A percentile compares a stretch with the other conserved stretches of the same genome.
These are phyloP conservation scores for Sphaerostilbella broomeana DNA, from an alignment of 2,329 filamentous ascomycete genomes.

Conservation along the genomic window DNA sequence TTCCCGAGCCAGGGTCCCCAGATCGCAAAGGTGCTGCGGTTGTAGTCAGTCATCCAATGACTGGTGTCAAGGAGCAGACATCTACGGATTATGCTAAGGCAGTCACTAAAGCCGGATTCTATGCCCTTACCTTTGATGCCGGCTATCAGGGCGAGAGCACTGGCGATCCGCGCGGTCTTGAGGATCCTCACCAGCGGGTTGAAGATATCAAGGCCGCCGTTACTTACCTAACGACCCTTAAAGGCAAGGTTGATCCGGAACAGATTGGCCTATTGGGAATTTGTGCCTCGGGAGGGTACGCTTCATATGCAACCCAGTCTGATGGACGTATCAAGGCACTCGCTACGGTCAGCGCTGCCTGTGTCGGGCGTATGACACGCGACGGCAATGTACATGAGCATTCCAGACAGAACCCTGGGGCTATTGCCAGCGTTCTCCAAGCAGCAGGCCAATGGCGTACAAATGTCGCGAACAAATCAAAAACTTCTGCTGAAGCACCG, in stretches of 20 bases:
- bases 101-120: slow-evolving; percentile 28
- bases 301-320: slow-evolving; percentile 27
- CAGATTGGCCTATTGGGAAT: slow-evolving; percentile 34
- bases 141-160: slow-evolving; percentile 31
- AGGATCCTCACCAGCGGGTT: slow-evolving; percentile 32
- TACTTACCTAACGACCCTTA: slow-evolving; percentile 25
- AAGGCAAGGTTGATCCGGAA: slow-evolving; percentile 23
- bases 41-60: slow-evolving; percentile 27
- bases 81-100: slow-evolving; percentile 25
- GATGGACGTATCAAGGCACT: slow-evolving; percentile 34
- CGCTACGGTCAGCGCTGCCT: slow-evolving; percentile 26
- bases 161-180: slow-evolving; percentile 30
- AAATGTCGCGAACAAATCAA: slow-evolving; percentile 2
- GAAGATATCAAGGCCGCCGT: slow-evolving; percentile 31
- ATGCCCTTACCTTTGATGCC: slow-evolving; percentile 30
- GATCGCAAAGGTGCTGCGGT: slow-evolving; percentile 15
- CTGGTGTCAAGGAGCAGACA: slow-evolving; percentile 33
- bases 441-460: slow-evolving; percentile 6
- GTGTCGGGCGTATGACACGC: slow-evolving; percentile 26
- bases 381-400: slow-evolving; percentile 7
- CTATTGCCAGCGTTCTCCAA: slow-evolving; percentile 8
- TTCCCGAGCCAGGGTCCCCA: slow-evolving; percentile 1
- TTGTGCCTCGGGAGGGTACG: slow-evolving; percentile 33
- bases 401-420: slow-evolving; percentile 2
- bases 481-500: slow-evolving; percentile 1